Evolutionary conservation across 2,329 filamentous ascomycete genomes (phyloP).

Genomic region (Metarhizium robertsii): DNA sequence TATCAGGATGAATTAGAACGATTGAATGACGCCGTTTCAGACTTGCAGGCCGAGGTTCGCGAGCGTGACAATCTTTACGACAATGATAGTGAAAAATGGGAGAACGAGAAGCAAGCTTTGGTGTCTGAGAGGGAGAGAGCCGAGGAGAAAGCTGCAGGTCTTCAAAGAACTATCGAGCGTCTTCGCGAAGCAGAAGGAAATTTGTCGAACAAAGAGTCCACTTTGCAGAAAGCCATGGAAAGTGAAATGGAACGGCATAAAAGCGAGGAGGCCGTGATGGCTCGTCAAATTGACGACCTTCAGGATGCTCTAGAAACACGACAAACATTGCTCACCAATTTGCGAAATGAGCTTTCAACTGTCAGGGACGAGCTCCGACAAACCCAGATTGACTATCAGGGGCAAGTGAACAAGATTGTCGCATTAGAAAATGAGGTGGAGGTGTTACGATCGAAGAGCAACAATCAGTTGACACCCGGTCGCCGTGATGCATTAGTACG

Average conservation of each 20-base stretch:
- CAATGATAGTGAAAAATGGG: conserved; percentile 65
- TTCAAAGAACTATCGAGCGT: conserved; percentile 62
- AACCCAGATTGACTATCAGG: conserved; percentile 52
- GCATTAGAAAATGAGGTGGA: conserved; percentile 69
- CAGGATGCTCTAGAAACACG: conserved; percentile 61
- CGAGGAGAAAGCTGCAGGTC: conserved; percentile 56
- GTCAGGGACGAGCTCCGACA: conserved; percentile 63
- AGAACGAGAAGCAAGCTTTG: conserved; percentile 51
- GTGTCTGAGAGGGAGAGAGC: conserved; percentile 57
- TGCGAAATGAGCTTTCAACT: conserved; percentile 55
- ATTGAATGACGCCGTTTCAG: conserved; percentile 49
- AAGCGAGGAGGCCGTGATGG: conserved; percentile 60
- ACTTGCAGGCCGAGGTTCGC: conserved; percentile 54
- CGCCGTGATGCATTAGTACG: conserved; percentile 46
- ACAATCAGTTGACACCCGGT: conserved; percentile 2
- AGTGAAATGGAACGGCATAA: conserved; percentile 64
- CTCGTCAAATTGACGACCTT: conserved; percentile 64
- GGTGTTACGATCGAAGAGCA: conserved; percentile 44
- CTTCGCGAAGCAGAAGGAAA: conserved; percentile 59
- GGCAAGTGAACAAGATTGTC: conserved; percentile 55
- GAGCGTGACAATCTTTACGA: conserved; percentile 63
- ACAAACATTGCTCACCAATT: conserved; percentile 53
- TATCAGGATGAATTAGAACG: conserved; percentile 38
- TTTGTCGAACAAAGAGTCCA: conserved; percentile 57
- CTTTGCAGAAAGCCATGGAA: conserved; percentile 57